Conservation (phyloP, 305 asterid genomes). For the Plantago coronopus region DNA sequence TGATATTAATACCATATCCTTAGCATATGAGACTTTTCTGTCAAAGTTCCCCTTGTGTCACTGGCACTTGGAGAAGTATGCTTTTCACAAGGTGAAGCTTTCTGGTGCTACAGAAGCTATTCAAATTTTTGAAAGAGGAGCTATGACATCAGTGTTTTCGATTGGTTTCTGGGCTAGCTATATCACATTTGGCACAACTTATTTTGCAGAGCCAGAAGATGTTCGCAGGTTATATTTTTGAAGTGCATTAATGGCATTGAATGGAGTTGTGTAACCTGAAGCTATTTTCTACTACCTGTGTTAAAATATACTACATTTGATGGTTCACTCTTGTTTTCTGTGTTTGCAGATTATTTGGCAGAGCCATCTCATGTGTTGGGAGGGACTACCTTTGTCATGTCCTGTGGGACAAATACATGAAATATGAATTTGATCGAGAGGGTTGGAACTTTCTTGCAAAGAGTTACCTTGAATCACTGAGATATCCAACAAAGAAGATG, state of each 20-base stretch:
- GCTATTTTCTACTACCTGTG: no score
- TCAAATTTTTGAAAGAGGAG: constrained; percentile 63
- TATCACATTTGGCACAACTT: constrained; percentile 55
- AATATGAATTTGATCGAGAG: constrained; percentile 61
- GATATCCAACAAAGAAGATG: constrained; percentile 76
- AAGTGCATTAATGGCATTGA: constrained; percentile 21
- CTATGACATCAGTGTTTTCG: constrained; percentile 52
- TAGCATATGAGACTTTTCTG: constrained; percentile 71
- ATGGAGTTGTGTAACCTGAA: constrained; percentile 4
- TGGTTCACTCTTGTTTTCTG: constrained; percentile 17
- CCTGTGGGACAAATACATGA: constrained; percentile 82
- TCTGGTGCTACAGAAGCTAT: constrained; percentile 59
- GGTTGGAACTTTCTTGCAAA: constrained; percentile 77
- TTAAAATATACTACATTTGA: constrained; percentile 17
- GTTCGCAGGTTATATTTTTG: constrained; percentile 63
- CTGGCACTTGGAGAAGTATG: constrained; percentile 80
- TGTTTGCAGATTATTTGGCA: constrained; percentile 62
- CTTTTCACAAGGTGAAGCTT: constrained; percentile 53
- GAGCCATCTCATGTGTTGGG: constrained; percentile 70
- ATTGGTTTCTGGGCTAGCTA: constrained; percentile 84
- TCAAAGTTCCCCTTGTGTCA: constrained; percentile 77
- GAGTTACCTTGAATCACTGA: constrained; percentile 69
- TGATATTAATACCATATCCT: constrained; percentile 54
- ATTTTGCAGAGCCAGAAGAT: constrained; percentile 58
- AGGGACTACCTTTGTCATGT: constrained; percentile 73